Evolutionary conservation across 2,329 filamentous ascomycete species (phyloP).

Genomic region (Penicillium sp.): DNA sequence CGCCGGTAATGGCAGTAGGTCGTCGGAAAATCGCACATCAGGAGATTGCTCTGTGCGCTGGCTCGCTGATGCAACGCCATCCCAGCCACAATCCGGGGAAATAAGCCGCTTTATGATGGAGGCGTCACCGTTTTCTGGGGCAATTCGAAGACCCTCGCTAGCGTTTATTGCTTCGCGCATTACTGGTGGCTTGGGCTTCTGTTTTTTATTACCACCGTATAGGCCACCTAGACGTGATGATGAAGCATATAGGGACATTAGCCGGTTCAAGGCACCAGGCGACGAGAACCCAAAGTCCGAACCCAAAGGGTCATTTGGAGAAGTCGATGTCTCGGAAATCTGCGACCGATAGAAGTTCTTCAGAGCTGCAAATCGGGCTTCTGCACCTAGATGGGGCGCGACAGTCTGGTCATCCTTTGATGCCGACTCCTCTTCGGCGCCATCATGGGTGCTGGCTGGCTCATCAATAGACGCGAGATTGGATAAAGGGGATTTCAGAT

Average conservation of each 20-base stretch:
- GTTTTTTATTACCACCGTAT: constrained; percentile 62
- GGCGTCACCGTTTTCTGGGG: constrained; percentile 64
- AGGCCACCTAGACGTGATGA: constrained; percentile 59
- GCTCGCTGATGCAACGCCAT: constrained; percentile 60
- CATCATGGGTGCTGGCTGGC: constrained; percentile 29
- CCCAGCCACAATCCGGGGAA: constrained; percentile 61
- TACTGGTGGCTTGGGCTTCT: constrained; percentile 67
- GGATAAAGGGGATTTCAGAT: constrained; percentile 44
- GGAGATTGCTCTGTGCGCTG: constrained; percentile 58
- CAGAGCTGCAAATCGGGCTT: constrained; percentile 74
- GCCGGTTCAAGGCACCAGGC: constrained; percentile 79
- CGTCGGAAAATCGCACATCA: constrained; percentile 66
- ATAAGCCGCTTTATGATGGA: constrained; percentile 64
- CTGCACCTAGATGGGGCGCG: constrained; percentile 56
- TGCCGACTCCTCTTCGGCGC: constrained; percentile 34
- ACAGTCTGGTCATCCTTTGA: constrained; percentile 40
- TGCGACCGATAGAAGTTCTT: constrained; percentile 82
- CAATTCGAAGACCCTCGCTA: constrained; percentile 72
- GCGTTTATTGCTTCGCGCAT: constrained; percentile 79
- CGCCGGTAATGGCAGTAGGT: constrained; percentile 80
- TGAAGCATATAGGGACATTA: constrained; percentile 85
- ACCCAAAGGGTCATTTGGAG: constrained; percentile 59
- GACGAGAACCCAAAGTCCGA: constrained; percentile 63
- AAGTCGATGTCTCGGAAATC: constrained; percentile 64
- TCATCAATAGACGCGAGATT: constrained; percentile 42